Conservation (phyloP, 768 basidiomycete species). For the Tubosaeta sp. region DNA sequence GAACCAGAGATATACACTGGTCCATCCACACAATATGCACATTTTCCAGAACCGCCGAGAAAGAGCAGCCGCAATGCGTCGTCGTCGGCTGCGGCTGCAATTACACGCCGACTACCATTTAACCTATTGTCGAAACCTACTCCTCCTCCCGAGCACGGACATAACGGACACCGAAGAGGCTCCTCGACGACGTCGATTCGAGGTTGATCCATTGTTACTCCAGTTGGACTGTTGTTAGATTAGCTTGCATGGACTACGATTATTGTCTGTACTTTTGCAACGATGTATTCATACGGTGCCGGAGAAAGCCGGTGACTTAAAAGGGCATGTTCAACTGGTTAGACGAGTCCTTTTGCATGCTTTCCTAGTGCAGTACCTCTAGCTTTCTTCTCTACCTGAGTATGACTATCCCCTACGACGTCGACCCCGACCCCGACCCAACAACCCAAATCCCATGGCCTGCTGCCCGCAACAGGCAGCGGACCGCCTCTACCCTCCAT, state of each 20-base stretch:
- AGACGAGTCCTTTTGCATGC: background rate
- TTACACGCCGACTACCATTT: conserved; percentile 60
- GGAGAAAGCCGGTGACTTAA: conserved; percentile 24
- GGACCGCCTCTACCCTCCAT: conserved; percentile 21
- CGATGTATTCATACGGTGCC: background rate
- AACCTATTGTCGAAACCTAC: conserved; percentile 58
- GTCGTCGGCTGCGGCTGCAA: conserved; percentile 46
- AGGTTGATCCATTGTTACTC: conserved; percentile 21
- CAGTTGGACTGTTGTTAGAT: conserved; percentile 22
- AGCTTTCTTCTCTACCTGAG: background rate
- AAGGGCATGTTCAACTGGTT: conserved; percentile 7
- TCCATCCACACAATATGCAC: conserved; percentile 65
- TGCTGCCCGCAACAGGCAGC: conserved; percentile 35
- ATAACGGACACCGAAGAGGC: conserved; percentile 39
- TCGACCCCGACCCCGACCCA: conserved; percentile 64
- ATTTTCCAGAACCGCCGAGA: conserved; percentile 64
- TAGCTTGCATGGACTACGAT: conserved; percentile 13
- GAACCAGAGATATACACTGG: conserved; percentile 55
- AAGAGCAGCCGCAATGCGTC: conserved; percentile 37
- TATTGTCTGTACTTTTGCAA: background rate
- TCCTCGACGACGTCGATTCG: conserved; percentile 38
- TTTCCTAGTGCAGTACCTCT: background rate
- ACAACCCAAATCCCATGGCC: conserved; percentile 81
- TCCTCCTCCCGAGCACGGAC: conserved; percentile 28
- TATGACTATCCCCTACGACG: conserved; percentile 59